Evolutionary conservation across 2,329 filamentous ascomycete species (phyloP).

Genomic region (Fusarium aywerte): DNA sequence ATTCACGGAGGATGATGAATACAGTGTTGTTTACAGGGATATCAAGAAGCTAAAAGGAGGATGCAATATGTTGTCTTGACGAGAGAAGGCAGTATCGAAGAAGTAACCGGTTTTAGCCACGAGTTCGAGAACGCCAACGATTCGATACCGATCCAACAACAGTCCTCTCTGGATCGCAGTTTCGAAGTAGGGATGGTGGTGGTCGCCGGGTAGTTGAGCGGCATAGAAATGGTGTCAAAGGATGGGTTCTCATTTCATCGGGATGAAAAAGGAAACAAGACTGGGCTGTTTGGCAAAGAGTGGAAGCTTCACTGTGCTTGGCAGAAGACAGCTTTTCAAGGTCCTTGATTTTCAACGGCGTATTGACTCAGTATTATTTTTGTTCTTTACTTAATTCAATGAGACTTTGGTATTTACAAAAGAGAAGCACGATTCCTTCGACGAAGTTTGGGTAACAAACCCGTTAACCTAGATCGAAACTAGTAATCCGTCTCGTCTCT

Average conservation of each 20-base stretch:
- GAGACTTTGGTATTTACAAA: conserved; percentile 13
- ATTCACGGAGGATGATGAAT: conserved; percentile 15
- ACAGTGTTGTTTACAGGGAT: conserved; percentile 16
- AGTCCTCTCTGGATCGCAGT: conserved; percentile 1
- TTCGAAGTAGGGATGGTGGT: conserved; percentile 16
- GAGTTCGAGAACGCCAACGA: conserved; percentile 13
- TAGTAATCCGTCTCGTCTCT: background rate
- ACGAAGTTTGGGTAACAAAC: background rate
- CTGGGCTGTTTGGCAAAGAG: conserved; percentile 39
- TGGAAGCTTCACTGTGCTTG: conserved; percentile 28
- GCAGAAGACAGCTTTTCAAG: conserved; percentile 34
- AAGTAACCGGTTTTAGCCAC: conserved; percentile 1
- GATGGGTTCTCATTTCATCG: conserved; percentile 47
- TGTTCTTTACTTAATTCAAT: conserved; percentile 37
- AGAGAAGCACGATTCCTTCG: background rate
- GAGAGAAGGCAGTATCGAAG: conserved; percentile 3
- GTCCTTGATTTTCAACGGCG: conserved; percentile 44
- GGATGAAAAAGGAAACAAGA: conserved; percentile 43
- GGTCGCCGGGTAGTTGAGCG: conserved; percentile 36
- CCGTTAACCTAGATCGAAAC: background rate
- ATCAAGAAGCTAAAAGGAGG: conserved; percentile 39
- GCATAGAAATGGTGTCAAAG: conserved; percentile 49
- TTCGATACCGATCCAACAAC: background rate
- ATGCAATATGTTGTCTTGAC: conserved; percentile 23
- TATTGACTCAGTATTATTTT: conserved; percentile 40